Percentiles rank a stretch among this genome's conserved stretches.
phyloP scores from a whole-genome alignment of 805 yeast genomes.

The Saccharomycopsis oosterbeekiorum region DNA sequence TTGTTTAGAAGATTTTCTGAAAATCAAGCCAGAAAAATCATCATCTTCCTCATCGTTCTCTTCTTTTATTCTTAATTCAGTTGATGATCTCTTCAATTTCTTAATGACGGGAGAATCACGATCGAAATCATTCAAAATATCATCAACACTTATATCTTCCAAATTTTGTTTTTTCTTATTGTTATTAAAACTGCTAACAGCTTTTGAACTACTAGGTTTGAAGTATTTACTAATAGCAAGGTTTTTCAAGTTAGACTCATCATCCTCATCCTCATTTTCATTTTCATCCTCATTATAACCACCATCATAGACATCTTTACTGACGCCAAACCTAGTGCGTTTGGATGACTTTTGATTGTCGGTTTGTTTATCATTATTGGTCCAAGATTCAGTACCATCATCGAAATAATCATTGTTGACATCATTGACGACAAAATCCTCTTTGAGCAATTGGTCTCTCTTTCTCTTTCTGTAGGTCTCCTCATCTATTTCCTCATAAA shows the following conservation, averaged over 20 bases:
- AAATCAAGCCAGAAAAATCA: not conserved
- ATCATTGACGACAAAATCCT: slow-evolving; percentile 92
- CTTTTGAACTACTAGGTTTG: slow-evolving; percentile 27
- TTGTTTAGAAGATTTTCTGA: not conserved
- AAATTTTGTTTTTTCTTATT: slow-evolving; percentile 30
- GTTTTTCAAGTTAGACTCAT: slow-evolving; percentile 24
- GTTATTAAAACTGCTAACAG: slow-evolving; percentile 18
- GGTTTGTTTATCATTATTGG: slow-evolving; percentile 26
- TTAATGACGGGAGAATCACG: slow-evolving; percentile 17
- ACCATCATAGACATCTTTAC: slow-evolving; percentile 65
- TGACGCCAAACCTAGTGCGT: slow-evolving; percentile 40
- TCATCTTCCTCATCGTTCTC: slow-evolving; percentile 15
- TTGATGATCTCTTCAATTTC: slow-evolving; percentile 14
- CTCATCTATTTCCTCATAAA: slow-evolving; percentile 87
- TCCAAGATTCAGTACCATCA: slow-evolving; percentile 90
- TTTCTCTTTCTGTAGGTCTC: slow-evolving; percentile 65
- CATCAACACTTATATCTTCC: slow-evolving; percentile 51
- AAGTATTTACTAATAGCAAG: slow-evolving; percentile 45
- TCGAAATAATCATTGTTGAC: slow-evolving; percentile 91
- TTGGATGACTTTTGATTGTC: slow-evolving; percentile 41
- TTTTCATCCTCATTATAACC: slow-evolving; percentile 58
- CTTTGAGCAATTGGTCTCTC: slow-evolving; percentile 71
- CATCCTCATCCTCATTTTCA: slow-evolving; percentile 21
- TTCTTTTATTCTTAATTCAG: not conserved
- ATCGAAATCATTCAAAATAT: slow-evolving; percentile 51